These are phyloP conservation scores for Acer negundo DNA, from an alignment of 345 rosid genomes.

Conservation along the genomic window DNA sequence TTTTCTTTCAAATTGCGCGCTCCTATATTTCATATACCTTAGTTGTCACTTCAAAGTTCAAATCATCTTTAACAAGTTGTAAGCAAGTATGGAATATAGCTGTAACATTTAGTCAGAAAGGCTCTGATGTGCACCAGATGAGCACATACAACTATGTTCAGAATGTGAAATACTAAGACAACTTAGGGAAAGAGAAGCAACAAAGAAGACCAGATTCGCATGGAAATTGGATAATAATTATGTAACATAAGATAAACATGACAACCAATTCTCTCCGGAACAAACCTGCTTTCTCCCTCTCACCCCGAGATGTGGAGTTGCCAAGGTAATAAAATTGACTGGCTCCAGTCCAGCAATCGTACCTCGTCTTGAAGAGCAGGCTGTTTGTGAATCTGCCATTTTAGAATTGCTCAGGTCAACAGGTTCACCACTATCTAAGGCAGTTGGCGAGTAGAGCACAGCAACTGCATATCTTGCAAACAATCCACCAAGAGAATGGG, in stretches of 20 bases:
- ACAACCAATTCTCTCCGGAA: constrained; percentile 24
- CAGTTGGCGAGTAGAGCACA: constrained; percentile 60
- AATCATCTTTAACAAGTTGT: not conserved
- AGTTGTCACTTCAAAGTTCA: not conserved
- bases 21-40: not conserved
- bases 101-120: not conserved
- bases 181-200: not conserved
- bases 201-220: not conserved
- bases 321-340: constrained; percentile 89
- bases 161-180: not conserved
- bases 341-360: constrained; percentile 90
- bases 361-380: constrained; percentile 42
- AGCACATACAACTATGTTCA: not conserved
- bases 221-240: not conserved
- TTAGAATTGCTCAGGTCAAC: constrained; percentile 32
- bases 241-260: constrained; percentile 1
- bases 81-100: not conserved
- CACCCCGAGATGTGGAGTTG: constrained; percentile 98
- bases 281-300: constrained; percentile 97
- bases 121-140: constrained; percentile 5
- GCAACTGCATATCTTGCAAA: constrained; percentile 90
- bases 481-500: constrained; percentile 98
- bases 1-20: not conserved
- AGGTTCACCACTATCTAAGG: constrained; percentile 26
- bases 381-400: constrained; percentile 31